Conservation (phyloP, 768 basidiomycete genomes). For the Infundibulicybe gibba region DNA sequence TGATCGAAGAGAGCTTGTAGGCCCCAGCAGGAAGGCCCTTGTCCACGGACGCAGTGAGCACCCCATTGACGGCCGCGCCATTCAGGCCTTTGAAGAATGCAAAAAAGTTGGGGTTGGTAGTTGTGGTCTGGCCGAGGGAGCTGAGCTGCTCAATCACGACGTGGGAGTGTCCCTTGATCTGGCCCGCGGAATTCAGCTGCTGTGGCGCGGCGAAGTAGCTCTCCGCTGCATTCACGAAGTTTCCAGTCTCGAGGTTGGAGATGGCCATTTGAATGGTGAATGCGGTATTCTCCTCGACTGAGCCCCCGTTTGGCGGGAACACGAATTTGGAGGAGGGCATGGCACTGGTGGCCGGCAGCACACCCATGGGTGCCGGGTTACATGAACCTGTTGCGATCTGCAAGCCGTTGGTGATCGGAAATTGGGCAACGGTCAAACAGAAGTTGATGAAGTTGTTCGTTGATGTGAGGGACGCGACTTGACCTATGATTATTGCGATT, state of each 20-base stretch:
- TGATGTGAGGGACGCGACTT: slow-evolving; percentile 49
- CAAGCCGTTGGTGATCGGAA: slow-evolving; percentile 52
- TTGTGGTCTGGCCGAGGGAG: slow-evolving; percentile 37
- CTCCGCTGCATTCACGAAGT: slow-evolving; percentile 52
- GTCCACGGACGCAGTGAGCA: slow-evolving; percentile 46
- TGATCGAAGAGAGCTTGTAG: slow-evolving; percentile 61
- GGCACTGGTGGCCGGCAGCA: slow-evolving; percentile 42
- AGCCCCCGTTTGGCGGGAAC: slow-evolving; percentile 38
- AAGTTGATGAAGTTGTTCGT: slow-evolving; percentile 63
- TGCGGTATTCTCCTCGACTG: slow-evolving; percentile 37
- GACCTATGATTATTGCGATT: slow-evolving; percentile 24
- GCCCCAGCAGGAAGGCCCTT: slow-evolving; percentile 53
- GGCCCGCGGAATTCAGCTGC: slow-evolving; percentile 44
- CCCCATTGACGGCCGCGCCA: slow-evolving; percentile 36
- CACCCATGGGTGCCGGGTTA: slow-evolving; percentile 56
- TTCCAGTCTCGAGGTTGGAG: slow-evolving; percentile 42
- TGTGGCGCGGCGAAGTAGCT: slow-evolving; percentile 59
- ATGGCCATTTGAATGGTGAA: slow-evolving; percentile 53
- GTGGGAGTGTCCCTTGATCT: slow-evolving; percentile 57
- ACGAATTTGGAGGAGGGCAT: slow-evolving; percentile 49
- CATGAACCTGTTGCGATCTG: slow-evolving; percentile 52
- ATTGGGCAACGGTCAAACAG: slow-evolving; percentile 39
- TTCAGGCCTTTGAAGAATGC: slow-evolving; percentile 58
- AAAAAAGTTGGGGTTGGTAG: slow-evolving; percentile 46
- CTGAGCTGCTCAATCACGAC: slow-evolving; percentile 50